Conservation (phyloP, 352 stramenopile species). For the Globisporangium sylvaticum region DNA sequence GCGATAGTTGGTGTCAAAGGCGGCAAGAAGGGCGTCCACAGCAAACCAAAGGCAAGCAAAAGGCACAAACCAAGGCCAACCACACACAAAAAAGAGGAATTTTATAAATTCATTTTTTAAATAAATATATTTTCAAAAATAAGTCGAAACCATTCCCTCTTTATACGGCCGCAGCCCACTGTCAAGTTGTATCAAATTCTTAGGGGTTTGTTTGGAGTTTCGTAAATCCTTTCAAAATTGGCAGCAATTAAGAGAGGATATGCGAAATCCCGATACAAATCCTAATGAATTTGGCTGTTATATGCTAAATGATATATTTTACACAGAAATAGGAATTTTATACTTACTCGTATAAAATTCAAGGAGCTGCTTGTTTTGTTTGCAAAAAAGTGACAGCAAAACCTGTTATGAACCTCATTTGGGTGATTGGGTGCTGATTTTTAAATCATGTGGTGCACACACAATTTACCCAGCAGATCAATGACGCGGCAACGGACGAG, state of each 20-base stretch:
- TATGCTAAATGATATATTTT: too few species aligned
- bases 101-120: neutral
- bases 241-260: neutral
- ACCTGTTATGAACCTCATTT: neutral
- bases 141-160: too few species aligned
- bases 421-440: neutral
- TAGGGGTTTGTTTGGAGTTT: too few species aligned
- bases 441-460: neutral
- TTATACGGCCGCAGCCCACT: too few species aligned
- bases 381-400: neutral
- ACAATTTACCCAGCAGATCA: neutral
- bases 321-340: too few species aligned
- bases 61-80: too few species aligned
- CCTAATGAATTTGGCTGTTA: neutral
- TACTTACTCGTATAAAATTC: too few species aligned
- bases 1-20: neutral
- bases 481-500: neutral
- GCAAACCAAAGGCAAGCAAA: conserved; percentile 3
- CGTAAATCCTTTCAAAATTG: neutral
- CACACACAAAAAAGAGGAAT: neutral
- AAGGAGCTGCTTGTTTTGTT: too few species aligned
- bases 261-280: neutral
- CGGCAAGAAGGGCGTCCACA: neutral
- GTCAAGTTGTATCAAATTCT: too few species aligned
- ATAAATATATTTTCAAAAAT: too few species aligned